These are phyloP conservation scores for Salix udensis DNA, from an alignment of 345 rosid species.

Conservation along the genomic window DNA sequence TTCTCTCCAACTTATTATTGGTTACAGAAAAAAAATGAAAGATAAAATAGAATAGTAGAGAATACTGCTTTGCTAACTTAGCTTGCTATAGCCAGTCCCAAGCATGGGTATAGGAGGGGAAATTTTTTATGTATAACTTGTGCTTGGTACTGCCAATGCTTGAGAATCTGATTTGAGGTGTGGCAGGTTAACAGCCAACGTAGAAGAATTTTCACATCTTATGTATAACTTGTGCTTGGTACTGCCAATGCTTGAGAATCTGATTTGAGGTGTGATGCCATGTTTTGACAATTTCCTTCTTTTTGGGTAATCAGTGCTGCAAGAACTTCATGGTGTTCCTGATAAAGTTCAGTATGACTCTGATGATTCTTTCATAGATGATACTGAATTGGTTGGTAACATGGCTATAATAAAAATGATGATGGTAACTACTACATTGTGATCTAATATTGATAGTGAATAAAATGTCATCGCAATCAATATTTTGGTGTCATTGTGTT, in stretches of 20 bases:
- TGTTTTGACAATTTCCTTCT: not conserved
- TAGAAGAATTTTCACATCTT: not conserved
- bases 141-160: not conserved
- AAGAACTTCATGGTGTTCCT: slow-evolving; percentile 22
- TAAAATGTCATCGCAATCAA: not conserved
- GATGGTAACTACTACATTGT: not conserved
- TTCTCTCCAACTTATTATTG: not conserved
- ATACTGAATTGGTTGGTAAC: slow-evolving; percentile 21
- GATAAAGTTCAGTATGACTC: slow-evolving; percentile 25
- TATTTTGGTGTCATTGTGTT: not conserved
- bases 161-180: not conserved
- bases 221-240: not conserved
- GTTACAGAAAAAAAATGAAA: not conserved
- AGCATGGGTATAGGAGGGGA: not conserved
- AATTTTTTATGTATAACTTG: too few species aligned
- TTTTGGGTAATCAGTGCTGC: slow-evolving; percentile 21
- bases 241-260: not conserved
- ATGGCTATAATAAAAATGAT: not conserved
- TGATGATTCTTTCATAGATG: slow-evolving; percentile 26
- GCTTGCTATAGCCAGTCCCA: not conserved
- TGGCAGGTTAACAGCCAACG: not conserved
- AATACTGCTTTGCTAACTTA: not conserved
- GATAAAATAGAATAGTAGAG: not conserved
- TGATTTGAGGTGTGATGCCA: not conserved
- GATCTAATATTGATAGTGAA: not conserved